phyloP scores from a whole-genome alignment of 208 protist species.

The Spongospora subterranea region DNA sequence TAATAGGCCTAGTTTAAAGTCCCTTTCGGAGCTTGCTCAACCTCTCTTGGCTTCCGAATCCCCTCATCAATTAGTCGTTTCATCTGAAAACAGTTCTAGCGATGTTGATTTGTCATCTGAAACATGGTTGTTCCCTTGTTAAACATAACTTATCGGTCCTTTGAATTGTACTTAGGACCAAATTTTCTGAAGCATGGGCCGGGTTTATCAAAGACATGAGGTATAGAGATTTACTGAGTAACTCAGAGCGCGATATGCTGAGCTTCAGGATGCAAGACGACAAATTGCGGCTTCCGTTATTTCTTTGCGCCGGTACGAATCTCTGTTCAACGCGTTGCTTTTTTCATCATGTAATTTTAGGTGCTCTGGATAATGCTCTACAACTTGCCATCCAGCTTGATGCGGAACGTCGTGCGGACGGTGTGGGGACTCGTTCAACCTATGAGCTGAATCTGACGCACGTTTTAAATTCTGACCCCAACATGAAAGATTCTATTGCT shows the following conservation, averaged over 20 bases:
- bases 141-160: background rate
- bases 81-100: background rate
- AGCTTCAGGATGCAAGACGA: constrained; percentile 40
- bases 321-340: background rate
- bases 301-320: constrained; percentile 46
- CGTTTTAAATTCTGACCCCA: background rate
- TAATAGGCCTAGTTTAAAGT: background rate
- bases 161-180: background rate
- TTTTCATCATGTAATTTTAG: background rate
- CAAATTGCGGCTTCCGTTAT: background rate
- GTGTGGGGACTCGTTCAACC: background rate
- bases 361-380: constrained; percentile 42
- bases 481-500: constrained; percentile 35
- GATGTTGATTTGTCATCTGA: background rate
- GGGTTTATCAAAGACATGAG: constrained; percentile 56
- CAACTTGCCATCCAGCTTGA: background rate
- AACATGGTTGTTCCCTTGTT: background rate
- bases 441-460: constrained; percentile 37
- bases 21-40: background rate
- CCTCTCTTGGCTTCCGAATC: background rate
- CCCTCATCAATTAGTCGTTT: background rate
- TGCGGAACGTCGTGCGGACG: constrained; percentile 28
- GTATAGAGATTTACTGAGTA: constrained; percentile 51
- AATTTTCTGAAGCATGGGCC: constrained; percentile 62
- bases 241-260: constrained; percentile 50